Conservation (phyloP, 306 rosid genomes). For the Glycine tomentella region DNA sequence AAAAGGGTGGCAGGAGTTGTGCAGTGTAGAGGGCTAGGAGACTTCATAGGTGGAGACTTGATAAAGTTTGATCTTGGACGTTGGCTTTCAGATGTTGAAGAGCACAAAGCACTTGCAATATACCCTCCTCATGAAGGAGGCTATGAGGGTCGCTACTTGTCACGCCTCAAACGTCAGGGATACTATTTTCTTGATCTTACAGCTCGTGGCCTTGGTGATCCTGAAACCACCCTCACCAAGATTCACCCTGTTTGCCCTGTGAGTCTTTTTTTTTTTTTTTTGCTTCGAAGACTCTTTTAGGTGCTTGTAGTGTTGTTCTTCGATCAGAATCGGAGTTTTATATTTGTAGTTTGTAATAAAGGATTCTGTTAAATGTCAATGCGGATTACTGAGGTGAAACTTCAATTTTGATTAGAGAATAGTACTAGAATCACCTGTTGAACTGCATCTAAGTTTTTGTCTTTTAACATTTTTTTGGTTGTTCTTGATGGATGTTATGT, state of each 20-base stretch:
- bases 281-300: neutral
- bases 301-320: too few species aligned
- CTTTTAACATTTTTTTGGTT: too few species aligned
- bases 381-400: too few species aligned
- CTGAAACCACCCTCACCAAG: slow-evolving; percentile 92
- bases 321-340: too few species aligned
- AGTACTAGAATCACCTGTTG: too few species aligned
- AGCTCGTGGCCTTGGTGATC: slow-evolving; percentile 96
- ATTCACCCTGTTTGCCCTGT: slow-evolving; percentile 96
- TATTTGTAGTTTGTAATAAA: too few species aligned
- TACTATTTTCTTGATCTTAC: slow-evolving; percentile 89
- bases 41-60: slow-evolving; percentile 93
- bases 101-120: slow-evolving; percentile 89
- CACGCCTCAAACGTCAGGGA: slow-evolving; percentile 74
- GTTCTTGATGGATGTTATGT: neutral
- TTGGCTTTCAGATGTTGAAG: slow-evolving; percentile 94
- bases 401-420: too few species aligned
- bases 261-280: slow-evolving; percentile 47
- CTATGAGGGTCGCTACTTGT: slow-evolving; percentile 91
- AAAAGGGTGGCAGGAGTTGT: slow-evolving; percentile 52
- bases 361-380: too few species aligned
- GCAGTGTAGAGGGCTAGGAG: slow-evolving; percentile 69
- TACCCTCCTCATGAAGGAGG: slow-evolving; percentile 98
- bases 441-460: too few species aligned
- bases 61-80: slow-evolving; percentile 69